Evolutionary conservation across 371 early-diverging fungal species (phyloP).

Genomic region (Rhizopus delemar): DNA sequence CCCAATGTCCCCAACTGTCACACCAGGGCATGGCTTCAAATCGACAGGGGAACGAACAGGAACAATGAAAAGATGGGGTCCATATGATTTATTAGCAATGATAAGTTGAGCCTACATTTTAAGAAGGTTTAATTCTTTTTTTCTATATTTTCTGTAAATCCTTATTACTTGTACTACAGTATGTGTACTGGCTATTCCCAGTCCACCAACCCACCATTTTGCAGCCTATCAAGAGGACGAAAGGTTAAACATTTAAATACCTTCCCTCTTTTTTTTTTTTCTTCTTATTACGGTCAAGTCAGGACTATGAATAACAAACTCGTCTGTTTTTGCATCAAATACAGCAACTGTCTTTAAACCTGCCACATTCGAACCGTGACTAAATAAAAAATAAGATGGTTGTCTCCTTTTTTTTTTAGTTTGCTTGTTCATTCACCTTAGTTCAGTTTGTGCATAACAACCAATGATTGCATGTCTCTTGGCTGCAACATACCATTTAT

Average conservation of each 20-base stretch:
- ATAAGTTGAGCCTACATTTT: slow-evolving; percentile 68
- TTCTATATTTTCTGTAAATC: slow-evolving; percentile 52
- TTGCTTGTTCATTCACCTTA: slow-evolving; percentile 47
- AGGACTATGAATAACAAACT: slow-evolving; percentile 84
- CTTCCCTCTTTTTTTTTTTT: not conserved
- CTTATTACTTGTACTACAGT: slow-evolving; percentile 66
- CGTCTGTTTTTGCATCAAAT: slow-evolving; percentile 70
- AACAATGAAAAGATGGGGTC: slow-evolving; percentile 84
- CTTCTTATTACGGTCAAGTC: slow-evolving; percentile 54
- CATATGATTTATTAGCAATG: slow-evolving; percentile 71
- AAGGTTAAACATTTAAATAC: not conserved
- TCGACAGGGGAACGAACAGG: slow-evolving; percentile 76
- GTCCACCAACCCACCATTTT: slow-evolving; percentile 93
- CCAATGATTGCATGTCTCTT: slow-evolving; percentile 76
- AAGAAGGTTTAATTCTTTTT: slow-evolving; percentile 37
- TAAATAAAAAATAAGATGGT: not conserved
- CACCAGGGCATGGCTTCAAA: slow-evolving; percentile 72
- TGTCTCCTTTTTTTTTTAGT: not conserved
- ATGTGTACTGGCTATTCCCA: slow-evolving; percentile 68
- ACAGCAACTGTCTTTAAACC: slow-evolving; percentile 87
- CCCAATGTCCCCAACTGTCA: slow-evolving; percentile 88
- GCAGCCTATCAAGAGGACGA: slow-evolving; percentile 45
- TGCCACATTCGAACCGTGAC: slow-evolving; percentile 77
- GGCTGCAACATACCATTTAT: slow-evolving; percentile 68
- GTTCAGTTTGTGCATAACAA: slow-evolving; percentile 86